Evolutionary conservation across 2,329 filamentous ascomycete species (phyloP).

Genomic region (Triangularia verruculosa): DNA sequence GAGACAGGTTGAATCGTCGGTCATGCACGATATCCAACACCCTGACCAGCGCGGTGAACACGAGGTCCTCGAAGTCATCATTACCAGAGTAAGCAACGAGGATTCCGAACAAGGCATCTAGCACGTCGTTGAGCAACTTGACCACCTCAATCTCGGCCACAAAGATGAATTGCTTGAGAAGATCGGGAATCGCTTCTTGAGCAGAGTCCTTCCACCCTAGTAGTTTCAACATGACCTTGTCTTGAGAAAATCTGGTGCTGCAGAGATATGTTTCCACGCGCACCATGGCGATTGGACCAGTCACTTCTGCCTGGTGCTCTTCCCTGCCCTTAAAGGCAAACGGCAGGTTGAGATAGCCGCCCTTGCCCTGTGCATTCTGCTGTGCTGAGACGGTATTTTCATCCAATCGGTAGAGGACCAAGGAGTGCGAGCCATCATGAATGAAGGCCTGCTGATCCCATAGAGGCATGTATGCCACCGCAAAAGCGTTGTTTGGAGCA

Average conservation of each 20-base stretch:
- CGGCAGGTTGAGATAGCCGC: constrained; percentile 80
- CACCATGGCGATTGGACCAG: constrained; percentile 76
- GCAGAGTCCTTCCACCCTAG: constrained; percentile 81
- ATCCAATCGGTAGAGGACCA: constrained; percentile 87
- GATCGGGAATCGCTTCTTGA: constrained; percentile 65
- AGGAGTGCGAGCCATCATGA: constrained; percentile 74
- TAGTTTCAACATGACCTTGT: constrained; percentile 78
- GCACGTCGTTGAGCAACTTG: constrained; percentile 84
- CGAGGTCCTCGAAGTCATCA: constrained; percentile 86
- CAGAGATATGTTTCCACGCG: constrained; percentile 82
- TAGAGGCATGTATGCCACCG: constrained; percentile 85
- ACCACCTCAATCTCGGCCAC: constrained; percentile 97
- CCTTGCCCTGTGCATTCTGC: constrained; percentile 64
- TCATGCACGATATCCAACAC: constrained; percentile 94
- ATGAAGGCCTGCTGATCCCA: constrained; percentile 93
- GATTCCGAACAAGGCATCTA: constrained; percentile 88
- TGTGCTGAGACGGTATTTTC: constrained; percentile 74
- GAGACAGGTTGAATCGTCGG: constrained; percentile 84
- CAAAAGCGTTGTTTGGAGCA: constrained; percentile 82
- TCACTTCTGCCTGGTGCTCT: constrained; percentile 69
- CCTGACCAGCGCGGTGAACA: constrained; percentile 86
- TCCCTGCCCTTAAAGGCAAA: constrained; percentile 70
- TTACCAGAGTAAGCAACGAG: constrained; percentile 87
- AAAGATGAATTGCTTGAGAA: constrained; percentile 82
- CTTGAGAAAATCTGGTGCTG: constrained; percentile 92